A percentile compares a stretch with the other conserved stretches of the same genome.
Evolutionary conservation across 2,329 filamentous ascomycete species (phyloP).

Genomic region (Calonectria pteridis): DNA sequence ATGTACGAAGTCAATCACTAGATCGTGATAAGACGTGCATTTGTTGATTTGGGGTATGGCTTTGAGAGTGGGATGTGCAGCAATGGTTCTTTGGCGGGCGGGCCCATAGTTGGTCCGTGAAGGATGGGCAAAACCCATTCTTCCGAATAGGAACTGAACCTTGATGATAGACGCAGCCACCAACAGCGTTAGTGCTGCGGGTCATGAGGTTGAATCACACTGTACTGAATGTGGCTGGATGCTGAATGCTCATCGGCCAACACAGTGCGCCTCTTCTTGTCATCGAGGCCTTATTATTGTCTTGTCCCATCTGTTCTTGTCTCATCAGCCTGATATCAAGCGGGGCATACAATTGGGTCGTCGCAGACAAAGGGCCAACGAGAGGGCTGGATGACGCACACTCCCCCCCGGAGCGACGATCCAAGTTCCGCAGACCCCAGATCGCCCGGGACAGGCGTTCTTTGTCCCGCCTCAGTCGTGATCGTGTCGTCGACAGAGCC

Average conservation of each 20-base stretch:
- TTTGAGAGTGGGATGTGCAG: constrained; percentile 8
- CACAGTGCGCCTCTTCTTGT: neutral
- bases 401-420: neutral
- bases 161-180: neutral
- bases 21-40: constrained; percentile 8
- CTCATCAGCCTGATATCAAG: constrained; percentile 14
- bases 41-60: neutral
- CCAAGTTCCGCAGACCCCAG: constrained; percentile 18
- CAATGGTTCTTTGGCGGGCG: neutral
- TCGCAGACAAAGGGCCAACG: neutral
- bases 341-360: neutral
- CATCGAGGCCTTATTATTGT: neutral
- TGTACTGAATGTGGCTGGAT: neutral
- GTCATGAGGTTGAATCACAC: neutral
- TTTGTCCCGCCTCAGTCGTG: neutral
- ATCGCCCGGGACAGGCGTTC: constrained; percentile 21
- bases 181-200: neutral
- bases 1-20: constrained; percentile 2
- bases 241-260: neutral
- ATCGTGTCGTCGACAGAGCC: neutral
- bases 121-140: neutral
- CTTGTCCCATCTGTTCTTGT: constrained; percentile 6
- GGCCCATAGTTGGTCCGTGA: neutral
- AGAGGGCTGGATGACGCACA: constrained; percentile 4
- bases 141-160: neutral